Base-by-base conservation (phyloP, 2,329 filamentous ascomycete species). In the Sporothrix protearum region DNA sequence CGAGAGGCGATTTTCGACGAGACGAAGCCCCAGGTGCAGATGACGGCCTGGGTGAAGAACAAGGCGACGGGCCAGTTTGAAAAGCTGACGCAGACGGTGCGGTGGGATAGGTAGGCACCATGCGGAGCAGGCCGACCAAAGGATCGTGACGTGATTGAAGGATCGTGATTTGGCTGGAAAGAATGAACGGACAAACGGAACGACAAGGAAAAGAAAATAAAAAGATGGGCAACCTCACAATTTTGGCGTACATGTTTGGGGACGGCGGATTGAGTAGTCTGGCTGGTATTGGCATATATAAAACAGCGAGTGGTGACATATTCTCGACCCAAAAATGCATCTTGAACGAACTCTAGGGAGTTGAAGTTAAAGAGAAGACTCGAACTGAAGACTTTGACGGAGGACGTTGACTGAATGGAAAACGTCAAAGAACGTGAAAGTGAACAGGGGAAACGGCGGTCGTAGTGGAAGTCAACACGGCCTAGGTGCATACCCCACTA, bases 1-100 rank as follows among this genome's bases (percentile, higher is more conserved):
- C 70, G 72, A n/a, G 72, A 73, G 36, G 72, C 67, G 10, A 57
- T 70, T 39, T 73, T 73, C 49, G 72, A 73, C 61, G 70, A 71
- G 64, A 71, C 69, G 1, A 55, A 68, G 66, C 71, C 73, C 25
- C 45, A 68, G 71, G 71, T 71, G 30, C 22, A 47, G n/a, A 72
- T 73, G 64, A 70, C 69, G 25, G 71, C 69, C 7, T 68, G 63
- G 39, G 45, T 68, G 25, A 72, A 72, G 66, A 67, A 72, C 64
- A 55, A 42, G 39, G 19, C 7, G 16, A 71, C 68, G 42, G 71
- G 73, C 22, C 2, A 55, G n/a, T 73, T 69, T 59, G 53, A 68
- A 33, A 70, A 72, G n/a, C 12, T 45, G 42, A 55, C 68, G n/a
- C 63, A 68, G 55, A 71, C 68, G 2, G 68, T 73, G 5, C 28